Evolutionary conservation across 2,329 filamentous ascomycete genomes (phyloP).

Genomic region (Aureobasidium lini): DNA sequence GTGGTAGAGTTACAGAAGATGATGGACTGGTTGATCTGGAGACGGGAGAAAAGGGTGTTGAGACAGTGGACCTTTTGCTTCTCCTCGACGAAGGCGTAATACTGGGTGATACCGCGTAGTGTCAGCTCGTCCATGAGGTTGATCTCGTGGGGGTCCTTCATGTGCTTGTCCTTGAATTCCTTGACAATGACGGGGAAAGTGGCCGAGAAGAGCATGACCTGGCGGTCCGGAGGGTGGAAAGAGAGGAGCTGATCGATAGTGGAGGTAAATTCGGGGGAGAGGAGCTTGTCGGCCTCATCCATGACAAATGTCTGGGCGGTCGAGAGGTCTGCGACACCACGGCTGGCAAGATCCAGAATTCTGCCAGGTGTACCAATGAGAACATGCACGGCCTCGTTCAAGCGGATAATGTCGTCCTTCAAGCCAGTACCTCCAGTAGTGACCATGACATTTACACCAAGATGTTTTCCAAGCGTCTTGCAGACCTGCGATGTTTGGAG

Average conservation of each 20-base stretch:
- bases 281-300: constrained; percentile 97
- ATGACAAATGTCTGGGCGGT: constrained; percentile 98
- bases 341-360: constrained; percentile 92
- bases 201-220: constrained; percentile 98
- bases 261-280: constrained; percentile 93
- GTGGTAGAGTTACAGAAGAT: constrained; percentile 99
- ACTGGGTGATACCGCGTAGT: constrained; percentile 94
- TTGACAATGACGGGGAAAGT: constrained; percentile 97
- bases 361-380: constrained; percentile 94
- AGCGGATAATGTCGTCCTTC: constrained; percentile 91
- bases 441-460: constrained; percentile 98
- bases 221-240: constrained; percentile 93
- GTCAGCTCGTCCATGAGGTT: constrained; percentile 99
- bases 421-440: constrained; percentile 93
- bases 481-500: constrained; percentile 98
- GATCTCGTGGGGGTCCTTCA: constrained; percentile 94
- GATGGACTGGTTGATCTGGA: constrained; percentile 99
- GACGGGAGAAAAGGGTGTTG: constrained; percentile 96
- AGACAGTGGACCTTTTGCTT: constrained; percentile 99
- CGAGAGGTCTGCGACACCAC: constrained; percentile 91
- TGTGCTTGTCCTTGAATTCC: constrained; percentile 96
- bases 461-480: constrained; percentile 95
- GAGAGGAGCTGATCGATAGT: constrained; percentile 93
- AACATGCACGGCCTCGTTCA: constrained; percentile 92
- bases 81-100: constrained; percentile 98